Conservation (phyloP, 768 basidiomycete genomes). For the Mycena leptocephala region DNA sequence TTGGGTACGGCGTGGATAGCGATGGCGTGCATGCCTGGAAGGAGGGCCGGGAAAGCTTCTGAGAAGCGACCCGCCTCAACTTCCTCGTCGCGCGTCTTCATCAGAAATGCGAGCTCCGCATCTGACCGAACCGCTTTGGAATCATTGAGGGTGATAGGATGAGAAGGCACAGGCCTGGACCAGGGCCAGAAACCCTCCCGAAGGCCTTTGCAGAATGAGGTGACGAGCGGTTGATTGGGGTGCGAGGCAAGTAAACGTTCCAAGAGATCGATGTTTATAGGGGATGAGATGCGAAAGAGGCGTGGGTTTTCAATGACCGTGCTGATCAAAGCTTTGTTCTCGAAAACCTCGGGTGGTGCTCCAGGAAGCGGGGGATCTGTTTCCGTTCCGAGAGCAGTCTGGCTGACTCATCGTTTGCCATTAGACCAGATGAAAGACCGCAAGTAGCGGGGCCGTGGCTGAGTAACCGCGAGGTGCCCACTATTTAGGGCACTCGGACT, state of each 20-base stretch:
- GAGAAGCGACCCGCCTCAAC: slow-evolving; percentile 33
- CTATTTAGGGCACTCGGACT: neutral
- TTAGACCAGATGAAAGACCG: neutral
- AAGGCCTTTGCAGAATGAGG: slow-evolving; percentile 40
- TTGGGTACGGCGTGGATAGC: slow-evolving; percentile 55
- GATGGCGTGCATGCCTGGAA: slow-evolving; percentile 54
- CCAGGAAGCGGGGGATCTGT: neutral
- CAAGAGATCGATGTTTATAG: slow-evolving; percentile 50
- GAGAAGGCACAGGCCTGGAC: slow-evolving; percentile 25
- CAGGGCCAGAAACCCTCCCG: neutral
- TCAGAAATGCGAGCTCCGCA: slow-evolving; percentile 34
- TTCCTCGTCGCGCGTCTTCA: slow-evolving; percentile 39
- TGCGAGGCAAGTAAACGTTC: slow-evolving; percentile 43
- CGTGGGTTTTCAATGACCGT: neutral
- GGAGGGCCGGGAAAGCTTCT: slow-evolving; percentile 41
- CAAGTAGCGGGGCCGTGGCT: too few relatives aligned
- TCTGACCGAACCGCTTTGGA: neutral
- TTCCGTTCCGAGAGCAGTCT: neutral
- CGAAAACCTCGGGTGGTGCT: slow-evolving; percentile 25
- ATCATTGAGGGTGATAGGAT: slow-evolving; percentile 35
- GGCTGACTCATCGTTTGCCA: neutral
- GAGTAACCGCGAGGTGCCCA: neutral
- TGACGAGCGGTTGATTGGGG: slow-evolving; percentile 55
- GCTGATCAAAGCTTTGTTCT: neutral
- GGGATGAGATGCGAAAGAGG: slow-evolving; percentile 41